Percentiles rank a stretch among this genome's conserved stretches.
Conservation (phyloP, 305 asterid species). For the Fraxinus floribunda region DNA sequence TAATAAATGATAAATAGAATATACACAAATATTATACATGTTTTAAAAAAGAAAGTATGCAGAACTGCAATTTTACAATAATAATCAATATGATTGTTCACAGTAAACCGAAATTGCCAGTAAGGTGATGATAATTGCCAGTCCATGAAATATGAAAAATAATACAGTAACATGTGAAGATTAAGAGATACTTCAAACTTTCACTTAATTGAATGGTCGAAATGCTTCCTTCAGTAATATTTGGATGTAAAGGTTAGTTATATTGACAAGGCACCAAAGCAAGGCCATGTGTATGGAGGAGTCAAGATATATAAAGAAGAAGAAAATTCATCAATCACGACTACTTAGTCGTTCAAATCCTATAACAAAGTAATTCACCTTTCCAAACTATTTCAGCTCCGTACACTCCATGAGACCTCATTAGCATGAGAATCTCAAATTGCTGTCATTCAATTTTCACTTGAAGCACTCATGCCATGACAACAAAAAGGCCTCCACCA, state of each 20-base stretch:
- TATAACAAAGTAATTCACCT: neutral
- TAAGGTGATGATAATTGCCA: neutral
- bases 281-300: neutral
- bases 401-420: neutral
- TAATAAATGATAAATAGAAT: neutral
- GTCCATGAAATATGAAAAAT: neutral
- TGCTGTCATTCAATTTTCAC: neutral
- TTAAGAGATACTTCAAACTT: neutral
- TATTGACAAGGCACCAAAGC: neutral
- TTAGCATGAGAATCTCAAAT: neutral
- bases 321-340: neutral
- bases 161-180: neutral
- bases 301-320: neutral
- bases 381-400: neutral
- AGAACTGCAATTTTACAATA: neutral
- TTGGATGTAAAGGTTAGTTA: neutral
- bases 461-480: neutral
- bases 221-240: neutral
- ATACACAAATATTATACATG: neutral
- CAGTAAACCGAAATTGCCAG: neutral
- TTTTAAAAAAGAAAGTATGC: neutral
- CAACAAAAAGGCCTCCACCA: neutral
- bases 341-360: neutral
- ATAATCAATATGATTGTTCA: neutral
- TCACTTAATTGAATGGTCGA: neutral